Conservation (phyloP, 352 stramenopile species). For the Globisporangium spiculum region DNA sequence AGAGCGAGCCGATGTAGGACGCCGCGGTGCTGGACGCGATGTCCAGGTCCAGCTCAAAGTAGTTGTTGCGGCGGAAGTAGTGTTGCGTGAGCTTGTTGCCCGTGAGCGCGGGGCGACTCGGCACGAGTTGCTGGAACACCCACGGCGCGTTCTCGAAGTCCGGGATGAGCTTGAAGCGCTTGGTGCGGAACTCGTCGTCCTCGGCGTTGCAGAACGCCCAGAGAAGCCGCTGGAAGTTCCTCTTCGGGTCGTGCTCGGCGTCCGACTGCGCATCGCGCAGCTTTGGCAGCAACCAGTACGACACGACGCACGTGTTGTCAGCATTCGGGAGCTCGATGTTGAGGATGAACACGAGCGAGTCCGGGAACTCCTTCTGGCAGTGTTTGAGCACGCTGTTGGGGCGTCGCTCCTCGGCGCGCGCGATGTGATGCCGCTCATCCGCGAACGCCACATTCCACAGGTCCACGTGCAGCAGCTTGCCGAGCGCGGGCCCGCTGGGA, state of each 20-base stretch:
- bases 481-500: slow-evolving; percentile 35
- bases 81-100: slow-evolving; percentile 85
- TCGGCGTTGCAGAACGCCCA: slow-evolving; percentile 46
- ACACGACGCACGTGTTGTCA: slow-evolving; percentile 67
- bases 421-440: slow-evolving; percentile 53
- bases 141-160: slow-evolving; percentile 80
- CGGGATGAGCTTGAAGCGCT: slow-evolving; percentile 90
- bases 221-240: slow-evolving; percentile 63
- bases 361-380: slow-evolving; percentile 38
- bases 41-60: slow-evolving; percentile 88
- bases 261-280: slow-evolving; percentile 16
- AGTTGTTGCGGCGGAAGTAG: slow-evolving; percentile 78
- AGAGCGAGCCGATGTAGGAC: slow-evolving; percentile 77
- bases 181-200: slow-evolving; percentile 53
- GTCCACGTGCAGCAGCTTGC: slow-evolving; percentile 64
- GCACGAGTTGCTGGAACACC: slow-evolving; percentile 78
- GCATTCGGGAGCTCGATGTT: slow-evolving; percentile 81
- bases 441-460: slow-evolving; percentile 46
- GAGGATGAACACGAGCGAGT: slow-evolving; percentile 81
- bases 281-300: slow-evolving; percentile 67
- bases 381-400: slow-evolving; percentile 49
- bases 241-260: slow-evolving; percentile 14
- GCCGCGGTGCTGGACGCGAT: slow-evolving; percentile 74
- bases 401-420: slow-evolving; percentile 39
- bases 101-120: slow-evolving; percentile 80